Base-by-base conservation (phyloP, 768 basidiomycete species). In the Cystobasidium ongulense region DNA sequence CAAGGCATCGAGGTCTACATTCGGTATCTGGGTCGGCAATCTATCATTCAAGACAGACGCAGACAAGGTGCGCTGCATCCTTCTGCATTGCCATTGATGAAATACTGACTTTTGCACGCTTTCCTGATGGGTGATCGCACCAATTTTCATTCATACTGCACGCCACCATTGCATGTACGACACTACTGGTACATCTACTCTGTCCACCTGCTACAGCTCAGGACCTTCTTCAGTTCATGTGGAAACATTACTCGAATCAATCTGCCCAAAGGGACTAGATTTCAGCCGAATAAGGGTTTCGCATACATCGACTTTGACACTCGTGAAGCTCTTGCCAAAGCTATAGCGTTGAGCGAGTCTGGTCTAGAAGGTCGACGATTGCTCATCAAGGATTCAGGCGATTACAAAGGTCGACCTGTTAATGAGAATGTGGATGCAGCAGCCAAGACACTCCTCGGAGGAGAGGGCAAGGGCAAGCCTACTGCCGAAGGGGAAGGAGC, bases 11-110 rank as follows among this genome's bases (percentile, higher is more conserved):
- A 80, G 86, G 89, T 29, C 87, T 90, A 81, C 50, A 15, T 88
- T 94, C 80, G 94, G 91, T 3, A 85, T 97, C 59, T 98, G 95
- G 95, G 90, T 97, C 35, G 95, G 95, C 50, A 98, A 98, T 82
- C 80, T 98, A 80, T 85, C 90, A 5, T 98, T 89, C 85, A 90
- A 89, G 82, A 97, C 95, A 64, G 90, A 89, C 0, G 83, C 85
- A 72, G 87, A 89, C 13, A 83, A 88, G n/a, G 82, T 98, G 36
- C 85, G 84, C 46, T 75, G 76, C 21, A 50, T n/a, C 7, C 46
- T 81, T 77, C 54, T 63, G 13, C n/a, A 46, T 46, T 46, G 13
- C 13, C n/a, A 46, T 46, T n/a, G 13, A 13, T 13, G n/a, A 46
- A 46, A 46, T 46, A n/a, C 43, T 76, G 23, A 50, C 72, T 46